Evolutionary conservation across 169 alveolate species (phyloP).

Genomic region (Cryptosporidium andersoni): DNA sequence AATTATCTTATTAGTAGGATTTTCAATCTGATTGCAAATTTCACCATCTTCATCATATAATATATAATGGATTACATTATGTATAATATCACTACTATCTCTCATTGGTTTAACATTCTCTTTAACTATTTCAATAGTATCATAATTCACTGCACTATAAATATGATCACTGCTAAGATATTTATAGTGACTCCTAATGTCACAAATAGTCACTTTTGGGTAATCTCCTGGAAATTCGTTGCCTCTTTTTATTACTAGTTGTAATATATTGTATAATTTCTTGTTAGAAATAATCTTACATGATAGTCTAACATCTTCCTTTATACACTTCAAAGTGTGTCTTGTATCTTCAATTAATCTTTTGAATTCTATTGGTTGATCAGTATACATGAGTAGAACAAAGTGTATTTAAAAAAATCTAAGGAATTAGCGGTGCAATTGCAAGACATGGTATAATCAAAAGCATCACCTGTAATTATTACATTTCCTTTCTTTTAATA

Average conservation of each 20-base stretch:
- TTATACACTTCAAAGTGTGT: not conserved
- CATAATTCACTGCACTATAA: conserved; percentile 33
- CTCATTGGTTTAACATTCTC: not conserved
- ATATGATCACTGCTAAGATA: conserved; percentile 8
- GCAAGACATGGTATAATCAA: no score
- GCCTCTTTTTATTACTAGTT: conserved; percentile 11
- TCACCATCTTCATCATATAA: conserved; percentile 41
- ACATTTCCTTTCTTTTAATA: no score
- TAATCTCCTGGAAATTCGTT: conserved; percentile 9
- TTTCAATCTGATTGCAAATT: not conserved
- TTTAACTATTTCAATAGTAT: conserved; percentile 25
- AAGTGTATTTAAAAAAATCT: no score
- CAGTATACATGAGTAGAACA: not conserved
- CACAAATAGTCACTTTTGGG: conserved; percentile 19
- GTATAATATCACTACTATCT: not conserved
- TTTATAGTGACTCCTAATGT: conserved; percentile 20
- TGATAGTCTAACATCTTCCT: conserved; percentile 5
- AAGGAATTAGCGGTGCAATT: no score
- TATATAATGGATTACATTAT: conserved; percentile 14
- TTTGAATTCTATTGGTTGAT: conserved; percentile 15
- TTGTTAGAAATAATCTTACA: conserved; percentile 26
- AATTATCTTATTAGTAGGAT: conserved; percentile 3
- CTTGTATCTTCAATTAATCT: conserved; percentile 17
- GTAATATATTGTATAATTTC: conserved; percentile 22
- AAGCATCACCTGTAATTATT: no score